Base-by-base conservation (phyloP, 2,329 filamentous ascomycete species). In the Colletotrichum phormii region DNA sequence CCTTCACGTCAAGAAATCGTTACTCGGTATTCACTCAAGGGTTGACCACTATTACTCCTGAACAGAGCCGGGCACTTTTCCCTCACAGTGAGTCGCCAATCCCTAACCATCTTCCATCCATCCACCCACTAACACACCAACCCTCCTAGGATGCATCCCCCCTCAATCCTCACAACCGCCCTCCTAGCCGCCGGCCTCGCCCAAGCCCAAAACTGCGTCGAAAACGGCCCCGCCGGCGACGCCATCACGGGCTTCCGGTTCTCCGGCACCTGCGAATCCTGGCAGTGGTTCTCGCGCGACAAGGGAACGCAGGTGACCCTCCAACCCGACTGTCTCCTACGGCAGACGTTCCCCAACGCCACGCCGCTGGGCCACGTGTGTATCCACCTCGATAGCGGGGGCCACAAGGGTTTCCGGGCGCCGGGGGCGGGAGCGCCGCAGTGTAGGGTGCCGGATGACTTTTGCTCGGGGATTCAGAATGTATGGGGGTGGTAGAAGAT, bases 261-360 rank as follows among this genome's bases (percentile, higher is more conserved):
- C 2, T 24, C n/a, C 4, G 7, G 1, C 9, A 18, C 22, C 18
- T 66, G 54, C 63, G 13, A 29, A 0, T 9, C 7, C 8, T 59
- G 63, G 63, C 33, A 61, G 46, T 67, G 64, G 64, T 29, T 12
- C 11, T 67, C 64, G 8, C 12, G 29, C 22, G n/a, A 61, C n/a
- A 29, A 61, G n/a, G 13, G 42, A 18, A 67, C 64, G n/a, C 22
- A n/a, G 5, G 58, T 67, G 13, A 49, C 29, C 2, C 55, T 67
- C 11, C 31, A 61, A n/a, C 42, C 29, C n/a, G 64, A 67, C 49
- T 67, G 64, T 26, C 42, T 51, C 22, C 18, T 67, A 37, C 57
- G 42, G 1, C 55, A 67, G 64, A 18, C 55, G 12, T 61, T 37
- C 22, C 64, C 64, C 15, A 67, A 61, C 55, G 7, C 26, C 11